phyloP scores from a whole-genome alignment of 176 grass and related monocot genomes.

The Cocos nucifera region DNA sequence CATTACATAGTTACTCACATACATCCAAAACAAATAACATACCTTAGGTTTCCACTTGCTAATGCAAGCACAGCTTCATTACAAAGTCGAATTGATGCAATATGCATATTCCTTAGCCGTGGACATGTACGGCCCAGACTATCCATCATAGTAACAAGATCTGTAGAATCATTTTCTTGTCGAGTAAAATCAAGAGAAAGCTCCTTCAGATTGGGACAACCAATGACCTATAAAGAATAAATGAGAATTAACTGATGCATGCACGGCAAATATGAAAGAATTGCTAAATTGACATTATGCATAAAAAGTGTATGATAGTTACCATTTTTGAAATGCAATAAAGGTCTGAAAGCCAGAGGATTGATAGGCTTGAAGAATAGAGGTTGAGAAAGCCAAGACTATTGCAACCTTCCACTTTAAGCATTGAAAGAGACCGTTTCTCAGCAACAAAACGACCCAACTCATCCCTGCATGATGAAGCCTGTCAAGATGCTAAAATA shows the following conservation, averaged over 20 bases:
- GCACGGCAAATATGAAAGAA: neutral
- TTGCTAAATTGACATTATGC: neutral
- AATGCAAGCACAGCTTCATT: conserved; percentile 78
- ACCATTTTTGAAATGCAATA: conserved; percentile 61
- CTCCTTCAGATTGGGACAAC: conserved; percentile 72
- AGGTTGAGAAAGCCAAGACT: conserved; percentile 66
- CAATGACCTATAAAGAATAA: conserved; percentile 57
- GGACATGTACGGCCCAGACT: conserved; percentile 60
- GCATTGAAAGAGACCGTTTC: conserved; percentile 48
- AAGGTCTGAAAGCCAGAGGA: conserved; percentile 64
- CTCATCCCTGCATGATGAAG: conserved; percentile 40
- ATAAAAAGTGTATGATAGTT: neutral
- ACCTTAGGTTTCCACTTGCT: conserved; percentile 67
- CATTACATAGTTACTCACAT: too few species aligned
- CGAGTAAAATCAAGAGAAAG: conserved; percentile 51
- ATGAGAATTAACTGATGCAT: neutral
- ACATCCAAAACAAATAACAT: neutral
- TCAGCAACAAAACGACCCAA: conserved; percentile 63
- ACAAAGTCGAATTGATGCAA: conserved; percentile 56
- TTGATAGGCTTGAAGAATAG: conserved; percentile 54
- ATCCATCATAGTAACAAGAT: conserved; percentile 64
- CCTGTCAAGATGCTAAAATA: neutral
- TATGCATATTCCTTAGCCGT: conserved; percentile 55
- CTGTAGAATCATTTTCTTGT: conserved; percentile 64
- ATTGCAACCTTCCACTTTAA: conserved; percentile 64